Base-by-base conservation (phyloP, 106 monocot species). In the Posidonia australis region DNA sequence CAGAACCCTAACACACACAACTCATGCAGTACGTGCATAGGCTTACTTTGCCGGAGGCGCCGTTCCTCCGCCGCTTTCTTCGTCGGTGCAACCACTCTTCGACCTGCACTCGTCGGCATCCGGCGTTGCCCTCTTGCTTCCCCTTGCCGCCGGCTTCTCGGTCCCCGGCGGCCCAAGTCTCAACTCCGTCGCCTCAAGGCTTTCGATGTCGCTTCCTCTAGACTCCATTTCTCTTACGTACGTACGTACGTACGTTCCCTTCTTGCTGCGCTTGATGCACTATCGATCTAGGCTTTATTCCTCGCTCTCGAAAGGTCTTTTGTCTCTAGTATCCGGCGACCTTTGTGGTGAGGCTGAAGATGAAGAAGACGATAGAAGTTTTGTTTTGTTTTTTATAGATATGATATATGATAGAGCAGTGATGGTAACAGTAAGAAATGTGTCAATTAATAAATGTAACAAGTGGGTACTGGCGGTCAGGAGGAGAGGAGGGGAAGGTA, bases 81-180 rank as follows among this genome's bases (percentile, higher is more conserved):
- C 46, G 18, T 47, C 13, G 31, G 62, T 27, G 49, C 5, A 5
- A 47, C 68, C 65, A 28, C 26, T 46, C 23, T 24, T 44, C 10
- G 30, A 61, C 10, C 5, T 19, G 9, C 44, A n/a, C 11, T 69
- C 63, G 2, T 60, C 78, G 23, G 43, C 31, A 0, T 26, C 45
- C 5, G 55, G 70, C 13, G 58, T 46, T 67, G 17, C 18, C 67
- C 76, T 54, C 31, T 79, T 84, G 74, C 59, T 63, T 24, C 68
- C 59, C 56, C 47, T 72, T 1, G 44, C 28, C 5, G 43, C 10
- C 43, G 58, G 27, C 11, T 42, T 43, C 42, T 62, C 64, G 1
- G 64, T 82, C 26, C 91, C 91, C 1, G 91, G 91, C 62, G 79
- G 72, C 10, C 79, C 86, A 13, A 92, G 84, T 56, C 84, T 81